Evolutionary conservation across 306 rosid genomes (phyloP).

Genomic region (Quercus rubra): DNA sequence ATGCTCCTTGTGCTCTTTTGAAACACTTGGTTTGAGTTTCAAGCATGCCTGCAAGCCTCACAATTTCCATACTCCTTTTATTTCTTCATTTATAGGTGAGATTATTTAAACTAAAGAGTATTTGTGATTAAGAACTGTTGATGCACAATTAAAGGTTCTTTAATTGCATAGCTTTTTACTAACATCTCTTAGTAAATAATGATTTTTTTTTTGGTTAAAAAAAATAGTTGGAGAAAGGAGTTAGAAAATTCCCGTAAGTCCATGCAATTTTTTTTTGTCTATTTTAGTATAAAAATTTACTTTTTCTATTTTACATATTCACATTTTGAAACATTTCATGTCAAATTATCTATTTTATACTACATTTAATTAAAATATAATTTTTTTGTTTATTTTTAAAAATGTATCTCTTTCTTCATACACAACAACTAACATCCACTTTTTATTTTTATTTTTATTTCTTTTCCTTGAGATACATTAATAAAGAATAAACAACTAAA

Average conservation of each 20-base stretch:
- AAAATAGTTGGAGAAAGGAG: too few species aligned
- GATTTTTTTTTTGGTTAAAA: background rate
- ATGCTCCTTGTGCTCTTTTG: background rate
- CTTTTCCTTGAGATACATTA: accelerated
- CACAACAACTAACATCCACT: accelerated
- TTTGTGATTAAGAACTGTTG: background rate
- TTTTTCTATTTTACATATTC: too few species aligned
- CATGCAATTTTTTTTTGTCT: accelerated
- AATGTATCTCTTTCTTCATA: too few species aligned
- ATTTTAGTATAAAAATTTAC: accelerated
- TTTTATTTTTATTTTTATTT: accelerated
- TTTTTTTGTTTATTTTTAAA: too few species aligned
- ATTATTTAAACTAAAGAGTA: background rate
- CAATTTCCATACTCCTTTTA: background rate
- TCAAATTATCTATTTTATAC: too few species aligned
- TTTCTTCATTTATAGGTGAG: background rate
- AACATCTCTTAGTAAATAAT: background rate
- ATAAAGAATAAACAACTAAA: too few species aligned
- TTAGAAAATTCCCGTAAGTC: accelerated
- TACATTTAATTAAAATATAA: accelerated
- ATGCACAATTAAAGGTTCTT: background rate
- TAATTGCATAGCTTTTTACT: slow-evolving; percentile 10
- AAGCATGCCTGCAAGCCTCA: background rate
- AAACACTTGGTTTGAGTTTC: background rate
- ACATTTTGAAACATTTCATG: accelerated